These are phyloP conservation scores for Aspergillus leporis DNA, from an alignment of 495 filamentous ascomycete species.

Conservation along the genomic window DNA sequence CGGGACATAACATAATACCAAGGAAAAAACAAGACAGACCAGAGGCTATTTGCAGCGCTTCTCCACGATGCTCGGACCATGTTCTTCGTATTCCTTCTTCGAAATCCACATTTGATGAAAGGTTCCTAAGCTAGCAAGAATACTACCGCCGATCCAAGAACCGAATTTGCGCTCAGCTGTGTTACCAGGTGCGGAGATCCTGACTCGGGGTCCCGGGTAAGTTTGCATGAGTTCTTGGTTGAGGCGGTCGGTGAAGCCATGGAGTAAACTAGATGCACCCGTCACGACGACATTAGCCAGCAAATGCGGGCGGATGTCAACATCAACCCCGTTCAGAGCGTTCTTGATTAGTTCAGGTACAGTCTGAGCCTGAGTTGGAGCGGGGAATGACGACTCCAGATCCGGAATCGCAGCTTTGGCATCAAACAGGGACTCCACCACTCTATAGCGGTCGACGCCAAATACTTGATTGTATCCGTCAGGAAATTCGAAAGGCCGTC, in stretches of 20 bases:
- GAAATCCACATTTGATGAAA: conserved; percentile 99
- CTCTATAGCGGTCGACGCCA: conserved; percentile 77
- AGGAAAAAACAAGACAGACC: neutral
- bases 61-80: conserved; percentile 60
- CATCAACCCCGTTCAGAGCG: conserved; percentile 76
- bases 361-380: conserved; percentile 66
- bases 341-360: conserved; percentile 77
- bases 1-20: neutral
- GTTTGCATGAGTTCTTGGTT: conserved; percentile 75
- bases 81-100: conserved; percentile 63
- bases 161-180: conserved; percentile 85
- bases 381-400: conserved; percentile 44
- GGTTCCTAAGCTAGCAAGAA: conserved; percentile 92
- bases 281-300: conserved; percentile 91
- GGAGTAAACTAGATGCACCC: conserved; percentile 78
- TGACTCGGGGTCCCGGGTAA: conserved; percentile 80
- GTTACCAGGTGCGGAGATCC: conserved; percentile 81
- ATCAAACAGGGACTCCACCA: conserved; percentile 87
- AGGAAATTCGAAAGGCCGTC: conserved; percentile 92
- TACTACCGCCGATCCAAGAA: conserved; percentile 95
- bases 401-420: conserved; percentile 57
- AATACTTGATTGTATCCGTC: conserved; percentile 95
- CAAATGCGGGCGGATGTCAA: conserved; percentile 81
- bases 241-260: conserved; percentile 87
- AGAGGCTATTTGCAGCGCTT: conserved; percentile 56